phyloP scores from a whole-genome alignment of 2,329 filamentous ascomycete genomes.

The Botrytis fabae region DNA sequence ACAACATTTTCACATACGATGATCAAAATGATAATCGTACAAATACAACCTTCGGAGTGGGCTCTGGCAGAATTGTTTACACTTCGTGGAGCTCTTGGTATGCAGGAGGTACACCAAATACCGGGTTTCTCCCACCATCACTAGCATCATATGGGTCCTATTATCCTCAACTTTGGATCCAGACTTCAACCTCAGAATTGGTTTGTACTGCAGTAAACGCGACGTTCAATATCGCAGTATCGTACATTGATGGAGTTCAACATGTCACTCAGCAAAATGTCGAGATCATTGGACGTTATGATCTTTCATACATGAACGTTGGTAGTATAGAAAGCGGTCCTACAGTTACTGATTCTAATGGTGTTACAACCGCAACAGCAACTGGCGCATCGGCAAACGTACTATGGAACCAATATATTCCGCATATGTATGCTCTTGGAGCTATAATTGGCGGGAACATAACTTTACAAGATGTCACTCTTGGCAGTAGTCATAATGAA shows the following conservation, averaged over 20 bases:
- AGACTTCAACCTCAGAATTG: constrained; percentile 23
- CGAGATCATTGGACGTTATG: background rate
- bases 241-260: constrained; percentile 19
- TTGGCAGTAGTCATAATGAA: background rate
- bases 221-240: constrained; percentile 27
- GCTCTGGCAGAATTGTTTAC: background rate
- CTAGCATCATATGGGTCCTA: background rate
- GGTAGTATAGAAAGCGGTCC: background rate
- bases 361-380: background rate
- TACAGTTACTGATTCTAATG: background rate
- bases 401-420: constrained; percentile 10
- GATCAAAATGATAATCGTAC: background rate
- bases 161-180: constrained; percentile 25
- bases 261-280: background rate
- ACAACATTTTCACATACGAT: background rate
- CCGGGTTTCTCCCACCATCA: background rate
- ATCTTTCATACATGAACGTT: background rate
- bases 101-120: constrained; percentile 1
- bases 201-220: constrained; percentile 28
- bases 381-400: background rate
- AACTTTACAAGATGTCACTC: background rate
- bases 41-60: background rate
- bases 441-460: constrained; percentile 8
- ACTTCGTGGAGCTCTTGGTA: constrained; percentile 3
- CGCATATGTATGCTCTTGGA: background rate